These are phyloP conservation scores for Colletotrichum tofieldiae DNA, from an alignment of 2,329 filamentous ascomycete genomes.

Conservation along the genomic window DNA sequence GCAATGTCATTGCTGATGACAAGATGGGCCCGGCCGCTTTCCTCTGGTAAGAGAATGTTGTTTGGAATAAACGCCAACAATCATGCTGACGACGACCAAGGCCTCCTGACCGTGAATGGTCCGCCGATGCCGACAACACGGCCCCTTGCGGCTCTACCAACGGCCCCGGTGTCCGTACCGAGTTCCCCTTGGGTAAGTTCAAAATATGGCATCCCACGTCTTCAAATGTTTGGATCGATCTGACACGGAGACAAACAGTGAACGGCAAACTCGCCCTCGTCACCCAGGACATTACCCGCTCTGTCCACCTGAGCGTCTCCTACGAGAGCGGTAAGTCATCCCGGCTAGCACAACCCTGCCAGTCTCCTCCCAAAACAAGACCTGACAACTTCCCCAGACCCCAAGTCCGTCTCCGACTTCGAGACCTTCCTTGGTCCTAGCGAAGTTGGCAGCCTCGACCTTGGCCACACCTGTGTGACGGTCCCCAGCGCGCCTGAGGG, in stretches of 20 bases:
- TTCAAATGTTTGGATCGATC: not conserved
- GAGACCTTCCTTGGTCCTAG: constrained; percentile 55
- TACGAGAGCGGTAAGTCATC: constrained; percentile 61
- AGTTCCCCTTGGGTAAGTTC: constrained; percentile 68
- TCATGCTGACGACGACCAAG: not conserved
- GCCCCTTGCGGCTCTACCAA: constrained; percentile 70
- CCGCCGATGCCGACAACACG: constrained; percentile 67
- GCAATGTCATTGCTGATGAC: constrained; percentile 41
- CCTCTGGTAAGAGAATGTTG: constrained; percentile 60
- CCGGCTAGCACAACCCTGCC: not conserved
- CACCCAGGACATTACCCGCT: constrained; percentile 71
- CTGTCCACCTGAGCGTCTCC: constrained; percentile 68
- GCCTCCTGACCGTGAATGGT: constrained; percentile 70
- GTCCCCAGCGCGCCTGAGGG: constrained; percentile 53
- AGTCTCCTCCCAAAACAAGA: not conserved
- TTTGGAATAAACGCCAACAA: too few relatives aligned
- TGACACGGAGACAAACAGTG: constrained; percentile 53
- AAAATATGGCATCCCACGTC: too few relatives aligned
- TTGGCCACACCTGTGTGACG: constrained; percentile 63
- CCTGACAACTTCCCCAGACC: constrained; percentile 51
- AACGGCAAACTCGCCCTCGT: constrained; percentile 70
- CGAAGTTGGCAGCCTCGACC: constrained; percentile 57
- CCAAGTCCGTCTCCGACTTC: constrained; percentile 58
- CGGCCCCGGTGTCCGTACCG: constrained; percentile 64
- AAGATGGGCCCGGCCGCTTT: constrained; percentile 71